Percentiles rank a stretch among this genome's conserved stretches.
These are phyloP conservation scores for Cyclanthera cordifolia DNA, from an alignment of 306 rosid genomes.

Conservation along the genomic window DNA sequence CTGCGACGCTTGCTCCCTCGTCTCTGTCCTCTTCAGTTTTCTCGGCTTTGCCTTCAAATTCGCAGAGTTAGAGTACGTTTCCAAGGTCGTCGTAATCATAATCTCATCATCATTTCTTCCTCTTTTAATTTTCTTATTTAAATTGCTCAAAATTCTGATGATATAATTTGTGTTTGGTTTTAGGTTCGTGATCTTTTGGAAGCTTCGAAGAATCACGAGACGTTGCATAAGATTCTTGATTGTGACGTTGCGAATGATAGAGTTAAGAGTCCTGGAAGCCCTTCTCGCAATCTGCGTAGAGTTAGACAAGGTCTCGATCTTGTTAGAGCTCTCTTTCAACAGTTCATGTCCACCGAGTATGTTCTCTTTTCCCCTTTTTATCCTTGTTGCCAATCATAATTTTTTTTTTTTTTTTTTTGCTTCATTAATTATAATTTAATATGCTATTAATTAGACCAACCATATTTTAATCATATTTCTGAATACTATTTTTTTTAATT, in stretches of 20 bases:
- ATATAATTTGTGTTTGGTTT: too few relatives aligned
- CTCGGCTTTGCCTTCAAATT: conserved; percentile 94
- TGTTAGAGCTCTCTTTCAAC: conserved; percentile 68
- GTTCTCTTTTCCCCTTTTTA: conserved; percentile 13
- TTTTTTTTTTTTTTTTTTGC: too few relatives aligned
- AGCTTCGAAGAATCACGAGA: conserved; percentile 48
- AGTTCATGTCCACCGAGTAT: conserved; percentile 50
- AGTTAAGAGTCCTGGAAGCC: conserved; percentile 64
- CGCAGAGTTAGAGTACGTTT: conserved; percentile 77
- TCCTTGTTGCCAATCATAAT: too few relatives aligned
- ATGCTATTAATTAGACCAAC: too few relatives aligned
- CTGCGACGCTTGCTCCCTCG: conserved; percentile 49
- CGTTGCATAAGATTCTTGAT: conserved; percentile 42
- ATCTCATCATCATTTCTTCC: neutral
- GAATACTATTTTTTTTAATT: too few relatives aligned
- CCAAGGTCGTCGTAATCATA: conserved; percentile 86
- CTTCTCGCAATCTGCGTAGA: conserved; percentile 75
- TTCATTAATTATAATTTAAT: too few relatives aligned
- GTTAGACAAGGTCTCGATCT: conserved; percentile 95
- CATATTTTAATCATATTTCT: too few relatives aligned
- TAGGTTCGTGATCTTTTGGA: conserved; percentile 59
- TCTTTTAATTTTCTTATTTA: neutral
- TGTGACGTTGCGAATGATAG: conserved; percentile 43
- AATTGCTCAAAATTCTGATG: too few relatives aligned
- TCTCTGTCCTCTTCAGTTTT: conserved; percentile 60